Evolutionary conservation across 352 stramenopile genomes (phyloP), one percentile per base, ranked within the genome.

Genomic region (Globisporangium ultimum): DNA sequence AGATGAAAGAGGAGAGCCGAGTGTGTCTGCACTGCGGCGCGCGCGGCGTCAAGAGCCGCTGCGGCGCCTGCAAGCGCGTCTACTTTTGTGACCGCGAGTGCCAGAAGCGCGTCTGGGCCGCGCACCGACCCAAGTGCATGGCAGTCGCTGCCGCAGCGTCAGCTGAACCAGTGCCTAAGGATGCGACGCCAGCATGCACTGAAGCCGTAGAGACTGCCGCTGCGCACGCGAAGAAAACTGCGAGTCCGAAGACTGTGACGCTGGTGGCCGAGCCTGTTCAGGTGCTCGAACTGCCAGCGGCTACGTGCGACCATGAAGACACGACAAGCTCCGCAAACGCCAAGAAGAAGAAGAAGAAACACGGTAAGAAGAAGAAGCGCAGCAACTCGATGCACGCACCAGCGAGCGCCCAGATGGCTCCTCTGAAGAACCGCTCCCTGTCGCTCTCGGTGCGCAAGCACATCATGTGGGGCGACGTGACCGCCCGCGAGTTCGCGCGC

Each of bases 31-130:
- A 61, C 15, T 93, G 84, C 53, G 71, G 78, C 10, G 58, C 62
- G 34, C 2, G 11, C 14, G 62, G 69, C 48, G 80, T 80, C 21
- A 86, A 84, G 58, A 89, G 85, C 64, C 79, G 84, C 67, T 92
- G 83, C 62, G 85, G 85, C 42, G 77, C 77, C 51, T 94, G 85
- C 48, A 72, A 72, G 9, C 45, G 55, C 58, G 85, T 90, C 22
- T 88, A 80, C 70, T 95, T 95, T 60, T 93, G 83, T 66, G 76
- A 80, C 58, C 81, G 78, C 52, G 73, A 86, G 38, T 95, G 85
- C 62, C 85, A 95, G 60, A 77, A 73, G 55, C 66, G 68, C 41
- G 78, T 72, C 18, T 93, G 85, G 85, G 49, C 58, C 14, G 63
- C 61, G 45, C 83, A 95, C 61, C 81, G 82, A 13, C 60, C 71